These are phyloP conservation scores for Boletus subcaerulescens DNA, from an alignment of 768 basidiomycete genomes.

Conservation along the genomic window DNA sequence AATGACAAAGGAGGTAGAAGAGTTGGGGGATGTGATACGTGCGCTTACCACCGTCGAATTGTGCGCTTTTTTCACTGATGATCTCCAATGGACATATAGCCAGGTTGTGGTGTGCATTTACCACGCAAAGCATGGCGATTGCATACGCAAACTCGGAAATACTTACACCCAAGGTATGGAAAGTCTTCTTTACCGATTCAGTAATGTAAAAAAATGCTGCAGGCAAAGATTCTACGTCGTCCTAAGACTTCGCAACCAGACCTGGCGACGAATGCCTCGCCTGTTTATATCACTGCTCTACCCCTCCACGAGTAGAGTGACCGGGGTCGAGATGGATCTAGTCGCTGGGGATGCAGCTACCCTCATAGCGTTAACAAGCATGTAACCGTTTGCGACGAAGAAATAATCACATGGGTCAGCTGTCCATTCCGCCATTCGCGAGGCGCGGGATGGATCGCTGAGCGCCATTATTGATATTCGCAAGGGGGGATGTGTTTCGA, in stretches of 20 bases:
- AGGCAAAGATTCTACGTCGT: constrained; percentile 38
- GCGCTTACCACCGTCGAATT: constrained; percentile 2
- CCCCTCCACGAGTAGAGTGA: constrained; percentile 28
- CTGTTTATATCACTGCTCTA: constrained; percentile 58
- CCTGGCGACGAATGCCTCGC: constrained; percentile 29
- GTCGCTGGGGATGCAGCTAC: neutral
- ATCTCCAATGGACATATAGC: constrained; percentile 35
- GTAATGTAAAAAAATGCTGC: neutral
- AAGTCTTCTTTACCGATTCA: neutral
- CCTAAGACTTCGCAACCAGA: constrained; percentile 10
- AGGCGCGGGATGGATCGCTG: constrained; percentile 16
- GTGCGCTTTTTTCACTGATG: neutral
- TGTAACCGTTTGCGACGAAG: neutral
- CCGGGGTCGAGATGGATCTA: neutral
- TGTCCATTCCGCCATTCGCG: constrained; percentile 19
- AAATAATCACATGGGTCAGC: constrained; percentile 1
- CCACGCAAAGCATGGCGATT: constrained; percentile 78
- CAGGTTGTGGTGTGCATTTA: constrained; percentile 82
- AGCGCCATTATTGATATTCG: constrained; percentile 33
- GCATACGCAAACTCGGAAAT: constrained; percentile 58
- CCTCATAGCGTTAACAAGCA: neutral
- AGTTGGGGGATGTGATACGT: constrained; percentile 28
- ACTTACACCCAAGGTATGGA: constrained; percentile 55
- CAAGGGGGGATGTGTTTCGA: constrained; percentile 33
- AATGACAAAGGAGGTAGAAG: constrained; percentile 46